Evolutionary conservation across 345 rosid species (phyloP), one percentile per base, ranked within the genome.

Genomic region (Arabidopsis arenosa): DNA sequence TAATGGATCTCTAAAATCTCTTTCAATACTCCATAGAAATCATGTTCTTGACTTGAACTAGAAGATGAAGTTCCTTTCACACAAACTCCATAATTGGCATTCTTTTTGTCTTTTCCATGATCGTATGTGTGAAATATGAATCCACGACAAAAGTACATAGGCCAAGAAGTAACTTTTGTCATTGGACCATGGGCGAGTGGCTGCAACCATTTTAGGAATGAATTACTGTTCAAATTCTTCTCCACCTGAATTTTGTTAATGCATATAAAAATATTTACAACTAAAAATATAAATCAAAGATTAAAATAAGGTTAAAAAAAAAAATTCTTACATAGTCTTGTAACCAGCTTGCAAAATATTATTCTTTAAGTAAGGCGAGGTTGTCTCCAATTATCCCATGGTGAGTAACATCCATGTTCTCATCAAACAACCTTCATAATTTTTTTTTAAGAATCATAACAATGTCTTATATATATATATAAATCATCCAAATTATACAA

Each of bases 131-230:
- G 63, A 33, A 57, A 57, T 57, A 57, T 15, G 10, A 12, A 35
- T 58, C 63, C 43, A 35, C 23, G 43, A n/a, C 63, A 58, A 57
- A 57, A 57, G 9, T 57, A 57, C 40, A 63, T 63, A 1, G 67
- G 67, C 52, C 67, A 63, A 63, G 4, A 10, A 35, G 33, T 51
- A 13, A 68, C 49, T 53, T 66, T 66, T 13, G 1, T 53, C 49
- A 53, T 18, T 4, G 51, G 72, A 53, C 72, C 48, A 11, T 67
- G 60, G 4, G 5, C 45, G 1, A 67, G 10, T 0, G 36, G 1
- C 0, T 21, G 18, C 4, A 68, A 39, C 72, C 72, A 68, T 1
- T n/a, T 30, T 9, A 49, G 36, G n/a, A 23, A 68, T 7, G 21
- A 52, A 53, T 39, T 55, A 37, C 12, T 2, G 0, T 5, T 59